Base-by-base conservation (phyloP, 192 early-diverging fungal species). In the Linnemannia zychae region DNA sequence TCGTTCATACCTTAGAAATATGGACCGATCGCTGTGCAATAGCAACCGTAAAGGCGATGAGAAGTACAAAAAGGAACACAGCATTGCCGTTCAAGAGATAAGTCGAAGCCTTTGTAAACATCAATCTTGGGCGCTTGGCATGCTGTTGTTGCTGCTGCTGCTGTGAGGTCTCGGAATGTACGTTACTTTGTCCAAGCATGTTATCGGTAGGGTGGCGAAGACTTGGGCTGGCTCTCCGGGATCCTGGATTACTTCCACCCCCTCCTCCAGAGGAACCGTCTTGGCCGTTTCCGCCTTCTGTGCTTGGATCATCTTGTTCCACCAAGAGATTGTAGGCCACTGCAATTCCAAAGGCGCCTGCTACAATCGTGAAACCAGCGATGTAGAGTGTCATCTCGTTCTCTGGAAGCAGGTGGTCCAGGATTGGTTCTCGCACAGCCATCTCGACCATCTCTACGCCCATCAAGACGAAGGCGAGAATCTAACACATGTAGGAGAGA, bases 251-350 rank as follows among this genome's bases (percentile, higher is more conserved):
- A 24, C 77, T 40, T 77, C 76, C 77, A 72, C 72, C 37, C 77
- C 77, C 68, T n/a, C 57, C 40, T 44, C 40, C 73, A 60, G 73
- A 74, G 34, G 38, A 34, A 12, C 63, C 63, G 52, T 53, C 74
- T 49, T 9, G 36, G 22, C 20, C 44, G 18, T 38, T 50, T 22
- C 73, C 63, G 0, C 31, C 4, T 16, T 47, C 44, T n/a, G 20
- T 4, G 12, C 46, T 73, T 9, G 1, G 7, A 31, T 40, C 72
- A 48, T 53, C n/a, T 22, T 72, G 57, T 46, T 79, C 71, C 60
- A 79, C 78, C 78, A 79, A 65, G 36, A 79, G 78, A 48, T 79
- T 79, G 47, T 79, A 79, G 20, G 78, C 78, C 60, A 79, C 78
- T 17, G 71, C 78, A 20, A 79, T 73, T 65, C 78, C 78, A 79